Evolutionary conservation across 176 grass and related monocot genomes (phyloP), one percentile per base, ranked within the genome.

Genomic region (Hsuehochloa calcarea): DNA sequence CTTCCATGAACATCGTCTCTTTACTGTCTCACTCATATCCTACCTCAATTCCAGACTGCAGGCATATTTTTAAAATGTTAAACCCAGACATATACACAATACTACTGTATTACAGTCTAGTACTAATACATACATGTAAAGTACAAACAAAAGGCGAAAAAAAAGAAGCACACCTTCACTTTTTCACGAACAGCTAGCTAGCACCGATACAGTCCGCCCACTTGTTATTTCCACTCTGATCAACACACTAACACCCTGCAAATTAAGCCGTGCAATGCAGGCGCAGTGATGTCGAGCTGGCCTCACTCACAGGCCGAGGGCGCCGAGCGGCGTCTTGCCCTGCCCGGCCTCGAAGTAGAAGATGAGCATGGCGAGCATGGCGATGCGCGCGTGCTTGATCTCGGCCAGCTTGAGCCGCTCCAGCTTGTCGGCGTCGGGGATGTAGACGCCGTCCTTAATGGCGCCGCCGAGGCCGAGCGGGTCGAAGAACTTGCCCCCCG

Each of bases 291-390:
- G 50, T 52, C 50, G 50, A 22, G 20, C 6, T 22, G 52, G 52
- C 52, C 52, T 52, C 40, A 41, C 60, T 97, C 80, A 99, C 75
- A 92, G 87, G 31, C 96, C 91, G 27, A 99, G 90, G 3, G 90
- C 96, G 52, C 93, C 93, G 47, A 96, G 93, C 26, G 96, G 96
- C 61, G 96, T 96, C 86, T 99, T 99, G 61, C 96, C 93, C 90
- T 99, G 96, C 0, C 90, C 96, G 65, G 96, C 96, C 88, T 99
- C 96, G 68, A 99, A 99, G 93, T 99, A 99, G 93, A 99, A 99
- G 80, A 84, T 94, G 62, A 99, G 96, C 96, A 99, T 96, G 84
- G 96, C 96, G 5, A 98, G 77, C 93, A 98, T 99, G 51, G 93
- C 96, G 63, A 99, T 4, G 74, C 96, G 86, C 0, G 96, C 80